A percentile compares a stretch with the other conserved stretches of the same genome.
Conservation (phyloP, 257 asterid genomes). For the Verbena officinalis region DNA sequence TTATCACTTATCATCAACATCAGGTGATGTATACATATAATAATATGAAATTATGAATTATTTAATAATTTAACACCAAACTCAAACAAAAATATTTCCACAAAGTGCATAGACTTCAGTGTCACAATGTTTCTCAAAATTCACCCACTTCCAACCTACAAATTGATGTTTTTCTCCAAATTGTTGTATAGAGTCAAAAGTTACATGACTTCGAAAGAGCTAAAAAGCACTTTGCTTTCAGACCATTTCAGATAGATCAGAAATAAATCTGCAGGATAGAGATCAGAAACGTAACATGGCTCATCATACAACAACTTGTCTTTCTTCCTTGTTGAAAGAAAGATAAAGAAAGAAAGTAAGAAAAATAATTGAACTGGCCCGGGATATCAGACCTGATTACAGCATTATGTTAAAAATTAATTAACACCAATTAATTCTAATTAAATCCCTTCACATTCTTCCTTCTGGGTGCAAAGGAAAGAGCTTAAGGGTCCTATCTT, state of each 20-base stretch:
- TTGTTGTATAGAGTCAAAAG: slow-evolving; percentile 24
- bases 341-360: slow-evolving; percentile 12
- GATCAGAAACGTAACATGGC: slow-evolving; percentile 3
- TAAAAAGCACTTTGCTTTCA: slow-evolving; percentile 18
- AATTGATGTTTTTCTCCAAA: slow-evolving; percentile 1
- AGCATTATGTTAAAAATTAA: slow-evolving; percentile 25
- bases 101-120: slow-evolving; percentile 29
- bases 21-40: no score
- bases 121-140: slow-evolving; percentile 20
- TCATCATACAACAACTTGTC: slow-evolving; percentile 27
- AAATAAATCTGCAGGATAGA: slow-evolving; percentile 4
- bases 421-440: background rate
- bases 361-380: slow-evolving; percentile 16
- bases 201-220: slow-evolving; percentile 13
- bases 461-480: slow-evolving; percentile 93
- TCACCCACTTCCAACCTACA: slow-evolving; percentile 19
- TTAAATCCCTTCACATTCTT: slow-evolving; percentile 21
- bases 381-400: slow-evolving; percentile 3
- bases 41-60: background rate
- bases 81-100: background rate
- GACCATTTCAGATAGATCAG: slow-evolving; percentile 1
- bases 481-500: slow-evolving; percentile 73
- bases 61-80: background rate
- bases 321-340: slow-evolving; percentile 11
- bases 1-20: no score